phyloP scores from a whole-genome alignment of 805 yeast species.

The Metschnikowia vanudenii region DNA sequence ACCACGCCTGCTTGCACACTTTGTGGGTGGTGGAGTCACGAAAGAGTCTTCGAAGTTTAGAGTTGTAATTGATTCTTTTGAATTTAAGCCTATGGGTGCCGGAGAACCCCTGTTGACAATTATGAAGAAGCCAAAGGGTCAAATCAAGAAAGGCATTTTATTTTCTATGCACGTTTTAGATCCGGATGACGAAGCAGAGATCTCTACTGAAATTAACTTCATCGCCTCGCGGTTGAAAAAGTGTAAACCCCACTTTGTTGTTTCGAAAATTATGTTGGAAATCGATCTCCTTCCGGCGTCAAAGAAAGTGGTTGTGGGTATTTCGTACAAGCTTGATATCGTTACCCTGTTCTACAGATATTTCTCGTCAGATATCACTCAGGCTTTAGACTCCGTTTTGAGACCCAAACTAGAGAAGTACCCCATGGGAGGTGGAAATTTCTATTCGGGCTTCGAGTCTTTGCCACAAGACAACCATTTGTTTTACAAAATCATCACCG shows the following conservation, averaged over 20 bases:
- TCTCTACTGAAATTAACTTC: conserved; percentile 16
- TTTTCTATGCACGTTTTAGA: conserved; percentile 16
- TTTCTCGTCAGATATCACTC: conserved; percentile 19
- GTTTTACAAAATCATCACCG: conserved; percentile 52
- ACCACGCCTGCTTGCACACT: conserved; percentile 1
- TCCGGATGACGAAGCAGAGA: conserved; percentile 1
- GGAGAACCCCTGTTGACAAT: conserved; percentile 13
- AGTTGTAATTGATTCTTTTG: conserved; percentile 10
- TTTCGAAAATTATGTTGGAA: conserved; percentile 5
- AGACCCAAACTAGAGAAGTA: background rate
- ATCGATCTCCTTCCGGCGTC: conserved; percentile 9
- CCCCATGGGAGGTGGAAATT: background rate
- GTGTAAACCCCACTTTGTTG: conserved; percentile 15
- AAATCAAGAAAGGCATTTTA: conserved; percentile 9
- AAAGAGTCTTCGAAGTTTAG: background rate
- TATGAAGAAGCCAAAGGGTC: conserved; percentile 8
- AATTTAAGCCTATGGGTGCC: conserved; percentile 9
- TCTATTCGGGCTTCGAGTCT: background rate
- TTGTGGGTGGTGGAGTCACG: conserved; percentile 8
- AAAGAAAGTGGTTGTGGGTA: conserved; percentile 2
- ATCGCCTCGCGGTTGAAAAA: conserved; percentile 13
- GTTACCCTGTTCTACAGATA: conserved; percentile 15
- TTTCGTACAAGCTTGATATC: conserved; percentile 13
- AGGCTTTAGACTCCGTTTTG: conserved; percentile 8
- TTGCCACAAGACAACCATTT: conserved; percentile 32